A percentile compares a stretch with the other conserved stretches of the same genome.
Evolutionary conservation across 78 protist genomes (phyloP).

Genomic region (Dictyostelium firmibasis): DNA sequence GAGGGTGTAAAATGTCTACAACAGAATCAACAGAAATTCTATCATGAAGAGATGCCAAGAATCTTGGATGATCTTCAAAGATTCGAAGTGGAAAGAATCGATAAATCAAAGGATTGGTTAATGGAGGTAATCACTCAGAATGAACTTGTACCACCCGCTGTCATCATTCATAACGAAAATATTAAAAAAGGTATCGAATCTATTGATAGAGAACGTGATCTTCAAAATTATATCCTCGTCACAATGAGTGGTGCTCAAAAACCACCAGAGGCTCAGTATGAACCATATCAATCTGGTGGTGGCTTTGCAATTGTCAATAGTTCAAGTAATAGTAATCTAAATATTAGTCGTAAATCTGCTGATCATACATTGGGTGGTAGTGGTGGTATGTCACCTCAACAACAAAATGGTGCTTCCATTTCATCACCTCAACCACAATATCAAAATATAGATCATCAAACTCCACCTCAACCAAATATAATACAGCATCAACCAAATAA

Average conservation of each 20-base stretch:
- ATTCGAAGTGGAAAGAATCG: slow-evolving; percentile 69
- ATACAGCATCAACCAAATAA: neutral
- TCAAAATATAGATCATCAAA: slow-evolving; percentile 50
- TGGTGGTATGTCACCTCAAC: too few species aligned
- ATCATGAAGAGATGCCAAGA: slow-evolving; percentile 76
- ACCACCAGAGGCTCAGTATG: slow-evolving; percentile 65
- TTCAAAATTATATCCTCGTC: slow-evolving; percentile 41
- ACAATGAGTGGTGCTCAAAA: slow-evolving; percentile 68
- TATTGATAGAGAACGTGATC: slow-evolving; percentile 62
- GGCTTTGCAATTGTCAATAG: neutral
- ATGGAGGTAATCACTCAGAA: neutral
- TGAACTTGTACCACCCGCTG: slow-evolving; percentile 29
- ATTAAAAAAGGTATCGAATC: slow-evolving; percentile 32
- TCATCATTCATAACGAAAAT: slow-evolving; percentile 13
- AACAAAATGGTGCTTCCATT: neutral
- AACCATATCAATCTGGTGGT: slow-evolving; percentile 46
- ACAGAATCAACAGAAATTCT: slow-evolving; percentile 50
- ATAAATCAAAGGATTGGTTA: slow-evolving; percentile 62
- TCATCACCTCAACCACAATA: neutral
- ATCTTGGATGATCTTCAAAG: slow-evolving; percentile 60
- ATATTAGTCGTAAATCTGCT: neutral
- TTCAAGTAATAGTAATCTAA: neutral
- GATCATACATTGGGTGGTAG: neutral
- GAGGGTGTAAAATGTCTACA: slow-evolving; percentile 45
- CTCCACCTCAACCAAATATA: neutral